Evolutionary conservation across 176 grass and related monocot genomes (phyloP), one percentile per base, ranked within the genome.

Genomic region (Avena insularis): DNA sequence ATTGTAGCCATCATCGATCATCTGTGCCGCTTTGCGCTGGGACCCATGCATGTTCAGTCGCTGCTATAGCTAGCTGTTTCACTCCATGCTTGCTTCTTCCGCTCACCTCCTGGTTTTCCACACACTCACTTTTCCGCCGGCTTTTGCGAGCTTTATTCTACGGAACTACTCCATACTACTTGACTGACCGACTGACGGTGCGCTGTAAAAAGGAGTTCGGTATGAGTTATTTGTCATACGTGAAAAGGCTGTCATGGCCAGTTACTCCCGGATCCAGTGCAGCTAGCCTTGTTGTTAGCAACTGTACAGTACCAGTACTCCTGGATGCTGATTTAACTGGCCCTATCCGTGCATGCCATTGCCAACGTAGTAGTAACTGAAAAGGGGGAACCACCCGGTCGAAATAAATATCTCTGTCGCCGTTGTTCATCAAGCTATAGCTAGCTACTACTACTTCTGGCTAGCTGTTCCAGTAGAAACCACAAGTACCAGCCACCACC

Each of bases 31-130:
- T 78, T 84, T 87, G 35, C 20, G 12, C 81, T 84, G 85, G 85
- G 85, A 87, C 80, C 89, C 89, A 91, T 48, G 9, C 66, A 84
- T 84, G 85, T 84, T 80, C 58, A 77, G 79, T 20, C 8, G 62
- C 63, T 57, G 23, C 23, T 23, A 23, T 23, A 23, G 23, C 23
- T 48, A 48, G 46, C 9, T 40, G 5, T 40, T 0, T 40, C 38
- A 43, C 12, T 69, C 47, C 47, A 69, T 69, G 14, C 71, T 12
- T 80, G 19, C 58, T 58, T 3, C 59, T 63, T 63, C 71, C 35
- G 64, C 12, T 67, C 10, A 12, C 15, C 25, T 14, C 2, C 13
- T 66, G 12, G 11, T 48, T 76, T 19, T 20, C 0, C 4, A 43
- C 40, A 43, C 25, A 4, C 16, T 68, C 62, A 33, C 21, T 71